These are phyloP conservation scores for Ascoidea asiatica DNA, from an alignment of 805 yeast species.

Conservation along the genomic window DNA sequence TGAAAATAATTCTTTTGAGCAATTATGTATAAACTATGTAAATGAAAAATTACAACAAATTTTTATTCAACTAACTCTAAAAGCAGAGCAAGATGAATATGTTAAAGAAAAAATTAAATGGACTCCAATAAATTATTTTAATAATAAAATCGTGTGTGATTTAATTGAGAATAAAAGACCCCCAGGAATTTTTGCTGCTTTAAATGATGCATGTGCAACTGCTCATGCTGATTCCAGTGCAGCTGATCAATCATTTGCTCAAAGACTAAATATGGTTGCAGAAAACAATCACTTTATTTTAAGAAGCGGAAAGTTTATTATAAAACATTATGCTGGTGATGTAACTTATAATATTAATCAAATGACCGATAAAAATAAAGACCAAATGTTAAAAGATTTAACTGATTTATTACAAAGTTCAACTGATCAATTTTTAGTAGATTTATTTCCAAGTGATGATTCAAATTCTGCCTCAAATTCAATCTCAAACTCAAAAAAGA, in stretches of 20 bases:
- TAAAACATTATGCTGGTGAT: slow-evolving; percentile 98
- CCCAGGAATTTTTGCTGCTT: slow-evolving; percentile 91
- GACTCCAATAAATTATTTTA: slow-evolving; percentile 95
- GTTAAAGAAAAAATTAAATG: slow-evolving; percentile 90
- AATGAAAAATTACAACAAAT: slow-evolving; percentile 94
- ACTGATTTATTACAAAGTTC: slow-evolving; percentile 69
- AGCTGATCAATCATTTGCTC: slow-evolving; percentile 93
- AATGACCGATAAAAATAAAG: slow-evolving; percentile 96
- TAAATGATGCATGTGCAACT: slow-evolving; percentile 94
- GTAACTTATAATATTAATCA: slow-evolving; percentile 81
- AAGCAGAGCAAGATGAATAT: slow-evolving; percentile 96
- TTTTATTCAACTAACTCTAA: slow-evolving; percentile 87
- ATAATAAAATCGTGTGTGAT: slow-evolving; percentile 93
- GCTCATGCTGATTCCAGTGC: slow-evolving; percentile 97
- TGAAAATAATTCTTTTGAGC: slow-evolving; percentile 91
- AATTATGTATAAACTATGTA: slow-evolving; percentile 88
- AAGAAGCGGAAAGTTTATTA: slow-evolving; percentile 73
- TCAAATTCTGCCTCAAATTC: slow-evolving; percentile 44
- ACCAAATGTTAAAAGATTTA: slow-evolving; percentile 79
- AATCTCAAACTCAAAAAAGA: slow-evolving; percentile 51
- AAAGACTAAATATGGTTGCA: slow-evolving; percentile 74
- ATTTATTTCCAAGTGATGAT: slow-evolving; percentile 26
- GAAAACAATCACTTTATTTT: slow-evolving; percentile 79
- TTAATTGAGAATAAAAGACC: slow-evolving; percentile 89
- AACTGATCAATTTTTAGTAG: slow-evolving; percentile 43